Evolutionary conservation across 257 asterid genomes (phyloP), one percentile per base, ranked within the genome.

Genomic region (Phtheirospermum japonicum): DNA sequence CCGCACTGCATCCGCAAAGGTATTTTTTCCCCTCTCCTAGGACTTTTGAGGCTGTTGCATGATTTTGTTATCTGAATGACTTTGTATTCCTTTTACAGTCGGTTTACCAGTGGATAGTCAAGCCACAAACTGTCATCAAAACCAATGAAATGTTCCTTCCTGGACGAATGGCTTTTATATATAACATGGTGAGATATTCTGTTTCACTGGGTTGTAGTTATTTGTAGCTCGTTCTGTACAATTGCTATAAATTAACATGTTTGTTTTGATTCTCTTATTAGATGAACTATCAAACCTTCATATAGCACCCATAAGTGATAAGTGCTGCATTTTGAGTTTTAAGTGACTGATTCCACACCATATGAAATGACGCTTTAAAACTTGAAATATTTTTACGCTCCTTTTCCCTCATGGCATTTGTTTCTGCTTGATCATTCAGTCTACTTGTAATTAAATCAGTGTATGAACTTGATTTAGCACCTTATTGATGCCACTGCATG

Each of bases 111-210:
- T 93, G 95, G 88, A 93, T 85, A 57, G 95, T 93, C 79, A 89
- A 89, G 78, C 99, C 99, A 57, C 97, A 85, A 77, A 75, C 96
- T 55, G 77, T 64, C 53, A 56, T 75, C 73, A 93, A 93, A 79
- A 89, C 96, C 69, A 93, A 93, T 72, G 99, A 93, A 75, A 82
- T 93, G 96, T 93, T 93, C 75, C 97, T 89, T 71, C 99, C 99
- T 72, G 99, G 99, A 65, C 83, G 99, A 72, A 89, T 93, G 97
- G 78, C 96, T 64, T 89, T 93, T 65, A 78, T 93, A 71, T 93
- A 72, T 77, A 82, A 79, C 85, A 86, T 87, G 97, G 99, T 93
- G 72, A 70, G 76, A 40, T 67, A 26, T 42, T 50, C 28, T 46
- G 14, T 33, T 53, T 64, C 65, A 50, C 16, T 50, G 16, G 14